Percentiles rank a stretch among this genome's conserved stretches.
Conservation (phyloP, 1,284 basidiomycete species). For the Clitocybe nebularis region DNA sequence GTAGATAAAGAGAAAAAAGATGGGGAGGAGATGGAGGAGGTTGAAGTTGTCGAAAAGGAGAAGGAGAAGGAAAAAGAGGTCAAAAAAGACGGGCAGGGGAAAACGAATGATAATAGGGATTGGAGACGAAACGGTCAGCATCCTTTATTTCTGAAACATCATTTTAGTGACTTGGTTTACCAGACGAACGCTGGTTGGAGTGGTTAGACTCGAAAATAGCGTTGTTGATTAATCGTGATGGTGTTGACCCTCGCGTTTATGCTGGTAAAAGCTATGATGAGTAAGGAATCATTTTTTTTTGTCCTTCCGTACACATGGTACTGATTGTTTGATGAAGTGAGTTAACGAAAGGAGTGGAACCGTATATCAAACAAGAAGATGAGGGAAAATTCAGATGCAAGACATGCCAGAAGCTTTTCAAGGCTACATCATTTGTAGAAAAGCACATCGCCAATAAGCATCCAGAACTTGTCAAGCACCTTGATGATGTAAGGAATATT, state of each 20-base stretch:
- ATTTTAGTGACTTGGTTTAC: conserved; percentile 7
- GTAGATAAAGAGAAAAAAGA: conserved; percentile 38
- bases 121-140: conserved; percentile 65
- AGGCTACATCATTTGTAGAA: conserved; percentile 91
- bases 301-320: conserved; percentile 7
- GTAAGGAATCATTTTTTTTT: conserved; percentile 43
- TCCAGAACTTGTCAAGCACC: conserved; percentile 68
- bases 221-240: conserved; percentile 68
- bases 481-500: conserved; percentile 61
- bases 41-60: conserved; percentile 31
- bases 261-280: conserved; percentile 87
- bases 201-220: conserved; percentile 83
- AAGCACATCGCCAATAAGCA: conserved; percentile 93
- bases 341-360: conserved; percentile 71
- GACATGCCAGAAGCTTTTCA: conserved; percentile 93
- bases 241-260: conserved; percentile 80
- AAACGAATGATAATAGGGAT: conserved; percentile 46
- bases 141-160: conserved; percentile 9
- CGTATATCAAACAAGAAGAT: conserved; percentile 88
- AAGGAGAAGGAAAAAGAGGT: conserved; percentile 42
- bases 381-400: conserved; percentile 94
- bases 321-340: conserved; percentile 52
- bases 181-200: conserved; percentile 86
- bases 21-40: conserved; percentile 37
- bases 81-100: conserved; percentile 32